Evolutionary conservation across 148 eudicot species (phyloP).

Genomic region (Rhododendron ovatum): DNA sequence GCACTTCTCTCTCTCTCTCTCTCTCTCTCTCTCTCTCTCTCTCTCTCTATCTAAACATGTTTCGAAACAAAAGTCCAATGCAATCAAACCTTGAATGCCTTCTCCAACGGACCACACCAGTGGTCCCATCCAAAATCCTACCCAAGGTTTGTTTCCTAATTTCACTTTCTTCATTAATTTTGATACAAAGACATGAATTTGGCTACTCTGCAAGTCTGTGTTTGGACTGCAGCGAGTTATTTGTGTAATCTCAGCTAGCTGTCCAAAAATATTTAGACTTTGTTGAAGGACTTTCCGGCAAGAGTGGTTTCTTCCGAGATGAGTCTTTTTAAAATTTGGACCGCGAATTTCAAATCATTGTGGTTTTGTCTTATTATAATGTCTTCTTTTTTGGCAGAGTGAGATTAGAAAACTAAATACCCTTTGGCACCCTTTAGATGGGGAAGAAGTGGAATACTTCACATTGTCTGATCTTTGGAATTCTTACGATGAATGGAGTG

Average conservation of each 20-base stretch:
- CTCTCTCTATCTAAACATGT: constrained; percentile 22
- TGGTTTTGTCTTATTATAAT: background rate
- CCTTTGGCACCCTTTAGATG: constrained; percentile 85
- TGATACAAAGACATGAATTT: no score
- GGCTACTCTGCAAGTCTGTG: background rate
- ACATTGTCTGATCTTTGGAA: constrained; percentile 78
- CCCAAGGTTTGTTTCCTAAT: constrained; percentile 52
- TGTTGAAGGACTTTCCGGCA: no score
- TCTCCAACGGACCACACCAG: constrained; percentile 71
- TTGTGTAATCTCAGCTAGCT: no score
- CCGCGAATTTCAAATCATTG: background rate
- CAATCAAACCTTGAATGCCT: constrained; percentile 68
- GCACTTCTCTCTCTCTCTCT: constrained; percentile 5
- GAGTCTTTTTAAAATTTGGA: no score
- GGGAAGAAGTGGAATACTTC: constrained; percentile 68
- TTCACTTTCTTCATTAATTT: no score
- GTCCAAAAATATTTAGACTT: no score
- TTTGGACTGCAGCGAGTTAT: no score
- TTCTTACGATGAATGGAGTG: constrained; percentile 88
- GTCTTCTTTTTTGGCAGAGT: constrained; percentile 34
- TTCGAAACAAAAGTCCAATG: constrained; percentile 44
- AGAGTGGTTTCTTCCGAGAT: no score
- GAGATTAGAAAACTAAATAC: constrained; percentile 62
- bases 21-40: constrained; percentile 1
- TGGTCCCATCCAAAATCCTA: constrained; percentile 64